phyloP scores from a whole-genome alignment of 2,329 filamentous ascomycete species.

The Fusarium sublunatum region DNA sequence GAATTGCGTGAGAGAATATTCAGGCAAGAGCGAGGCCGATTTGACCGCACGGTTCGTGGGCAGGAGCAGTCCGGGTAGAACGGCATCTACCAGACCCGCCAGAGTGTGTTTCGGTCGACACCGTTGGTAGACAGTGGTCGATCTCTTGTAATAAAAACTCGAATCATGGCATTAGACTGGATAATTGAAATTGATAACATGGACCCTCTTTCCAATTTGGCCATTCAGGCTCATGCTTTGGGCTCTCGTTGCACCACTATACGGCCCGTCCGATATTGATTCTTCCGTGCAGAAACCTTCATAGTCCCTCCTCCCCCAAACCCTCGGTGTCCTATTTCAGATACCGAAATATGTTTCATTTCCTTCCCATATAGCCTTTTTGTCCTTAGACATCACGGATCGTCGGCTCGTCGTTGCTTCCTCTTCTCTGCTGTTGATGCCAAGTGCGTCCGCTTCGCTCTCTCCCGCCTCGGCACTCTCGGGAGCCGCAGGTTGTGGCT shows the following conservation, averaged over 20 bases:
- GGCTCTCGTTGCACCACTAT: constrained; percentile 2
- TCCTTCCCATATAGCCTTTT: background rate
- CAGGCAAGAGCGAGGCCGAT: background rate
- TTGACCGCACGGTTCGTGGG: background rate
- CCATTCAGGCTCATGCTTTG: constrained; percentile 3
- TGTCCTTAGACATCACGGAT: constrained; percentile 7
- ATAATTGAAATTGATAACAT: background rate
- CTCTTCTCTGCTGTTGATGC: constrained; percentile 1
- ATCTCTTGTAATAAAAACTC: constrained; percentile 33
- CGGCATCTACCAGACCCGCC: constrained; percentile 40
- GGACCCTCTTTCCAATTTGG: constrained; percentile 10
- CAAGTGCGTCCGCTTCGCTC: constrained; percentile 27
- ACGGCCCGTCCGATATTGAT: constrained; percentile 12
- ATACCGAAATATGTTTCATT: constrained; percentile 23
- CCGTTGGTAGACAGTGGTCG: constrained; percentile 22
- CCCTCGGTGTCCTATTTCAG: constrained; percentile 36
- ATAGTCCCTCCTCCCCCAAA: background rate
- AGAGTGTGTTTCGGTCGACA: constrained; percentile 34
- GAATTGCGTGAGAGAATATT: background rate
- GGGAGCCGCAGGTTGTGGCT: constrained; percentile 29
- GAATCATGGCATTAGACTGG: constrained; percentile 19
- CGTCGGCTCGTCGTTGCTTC: constrained; percentile 2
- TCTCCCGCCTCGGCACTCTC: constrained; percentile 37
- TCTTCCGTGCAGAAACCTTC: constrained; percentile 3
- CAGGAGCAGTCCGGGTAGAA: constrained; percentile 35